These are phyloP conservation scores for Prunus yedoensis DNA, from an alignment of 331 rosid genomes.

Conservation along the genomic window DNA sequence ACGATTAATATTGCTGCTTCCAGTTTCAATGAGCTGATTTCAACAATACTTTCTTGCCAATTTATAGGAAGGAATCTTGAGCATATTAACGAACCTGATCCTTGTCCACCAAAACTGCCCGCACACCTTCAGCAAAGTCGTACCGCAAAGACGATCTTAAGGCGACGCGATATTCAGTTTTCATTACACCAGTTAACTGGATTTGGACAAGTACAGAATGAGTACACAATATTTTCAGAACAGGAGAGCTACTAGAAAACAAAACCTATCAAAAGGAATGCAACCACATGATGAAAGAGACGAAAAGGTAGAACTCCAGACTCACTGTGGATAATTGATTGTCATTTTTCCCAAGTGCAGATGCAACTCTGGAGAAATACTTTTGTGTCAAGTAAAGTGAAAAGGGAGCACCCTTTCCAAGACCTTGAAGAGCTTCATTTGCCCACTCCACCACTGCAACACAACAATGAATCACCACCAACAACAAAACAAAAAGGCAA, in stretches of 20 bases:
- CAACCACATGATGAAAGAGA: neutral
- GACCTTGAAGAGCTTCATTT: slow-evolving; percentile 86
- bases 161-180: slow-evolving; percentile 85
- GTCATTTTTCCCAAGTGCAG: slow-evolving; percentile 54
- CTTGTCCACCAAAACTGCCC: slow-evolving; percentile 91
- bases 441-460: slow-evolving; percentile 86
- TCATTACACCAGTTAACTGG: slow-evolving; percentile 86
- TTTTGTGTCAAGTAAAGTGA: slow-evolving; percentile 78
- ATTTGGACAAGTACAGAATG: slow-evolving; percentile 20
- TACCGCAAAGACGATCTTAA: slow-evolving; percentile 68
- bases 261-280: neutral
- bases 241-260: neutral
- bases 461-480: slow-evolving; percentile 13
- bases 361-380: slow-evolving; percentile 77
- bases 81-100: slow-evolving; percentile 68
- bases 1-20: too few relatives aligned
- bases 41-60: neutral
- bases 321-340: slow-evolving; percentile 74
- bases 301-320: neutral
- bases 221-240: neutral
- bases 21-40: neutral
- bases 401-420: slow-evolving; percentile 94
- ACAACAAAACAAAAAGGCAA: neutral
- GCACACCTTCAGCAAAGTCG: slow-evolving; percentile 93
- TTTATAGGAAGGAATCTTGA: slow-evolving; percentile 3